These are phyloP conservation scores for Cylindrotheca closterium DNA, from an alignment of 108 stramenopile species.

Conservation along the genomic window DNA sequence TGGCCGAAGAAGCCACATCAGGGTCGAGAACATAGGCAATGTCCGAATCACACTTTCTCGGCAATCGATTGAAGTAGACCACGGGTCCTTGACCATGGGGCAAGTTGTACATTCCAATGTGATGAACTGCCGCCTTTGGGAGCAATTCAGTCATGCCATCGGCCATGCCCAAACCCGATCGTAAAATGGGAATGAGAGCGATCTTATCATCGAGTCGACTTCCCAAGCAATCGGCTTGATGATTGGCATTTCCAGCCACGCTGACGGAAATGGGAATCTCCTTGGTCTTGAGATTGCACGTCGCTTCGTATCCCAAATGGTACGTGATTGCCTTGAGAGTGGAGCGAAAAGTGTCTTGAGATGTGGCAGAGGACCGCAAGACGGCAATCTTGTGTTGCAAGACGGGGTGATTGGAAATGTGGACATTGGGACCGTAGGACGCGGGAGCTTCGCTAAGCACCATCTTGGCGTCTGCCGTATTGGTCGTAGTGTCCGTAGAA, in stretches of 20 bases:
- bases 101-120: constrained; percentile 96
- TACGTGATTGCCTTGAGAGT: constrained; percentile 92
- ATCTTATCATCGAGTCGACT: constrained; percentile 61
- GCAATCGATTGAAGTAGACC: constrained; percentile 97
- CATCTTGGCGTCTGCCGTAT: too few relatives aligned
- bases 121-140: constrained; percentile 91
- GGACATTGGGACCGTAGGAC: constrained; percentile 39
- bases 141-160: constrained; percentile 95
- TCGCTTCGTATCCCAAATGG: constrained; percentile 98
- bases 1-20: constrained; percentile 87
- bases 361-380: constrained; percentile 74
- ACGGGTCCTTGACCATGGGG: constrained; percentile 73
- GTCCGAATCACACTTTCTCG: constrained; percentile 72
- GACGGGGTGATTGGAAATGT: constrained; percentile 75
- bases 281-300: constrained; percentile 64
- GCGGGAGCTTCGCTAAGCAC: too few relatives aligned
- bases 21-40: constrained; percentile 95
- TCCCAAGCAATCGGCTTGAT: constrained; percentile 61
- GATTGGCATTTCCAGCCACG: constrained; percentile 22
- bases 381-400: constrained; percentile 60
- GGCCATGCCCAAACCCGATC: constrained; percentile 94
- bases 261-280: constrained; percentile 71
- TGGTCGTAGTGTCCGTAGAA: too few relatives aligned
- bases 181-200: constrained; percentile 92
- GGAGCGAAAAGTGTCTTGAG: constrained; percentile 78